These are phyloP conservation scores for Herpetomonas tarakana DNA, from an alignment of 208 protist genomes.

Conservation along the genomic window DNA sequence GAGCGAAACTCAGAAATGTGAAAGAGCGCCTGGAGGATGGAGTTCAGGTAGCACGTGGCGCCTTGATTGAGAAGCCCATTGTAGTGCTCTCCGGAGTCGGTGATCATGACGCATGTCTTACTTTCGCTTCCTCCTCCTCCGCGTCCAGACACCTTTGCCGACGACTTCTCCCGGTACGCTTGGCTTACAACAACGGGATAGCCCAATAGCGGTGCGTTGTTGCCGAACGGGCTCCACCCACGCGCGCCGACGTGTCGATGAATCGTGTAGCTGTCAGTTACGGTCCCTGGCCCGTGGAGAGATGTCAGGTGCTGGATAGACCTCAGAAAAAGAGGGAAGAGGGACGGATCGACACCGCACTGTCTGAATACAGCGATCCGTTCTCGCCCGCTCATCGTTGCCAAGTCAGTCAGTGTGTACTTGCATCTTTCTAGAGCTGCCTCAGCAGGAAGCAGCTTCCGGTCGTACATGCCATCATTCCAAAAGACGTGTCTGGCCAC, in stretches of 20 bases:
- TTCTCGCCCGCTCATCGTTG: conserved; percentile 73
- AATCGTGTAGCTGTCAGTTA: conserved; percentile 61
- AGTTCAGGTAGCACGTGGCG: conserved; percentile 92
- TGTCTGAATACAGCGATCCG: conserved; percentile 60
- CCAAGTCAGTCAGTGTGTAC: conserved; percentile 54
- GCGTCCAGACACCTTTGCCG: conserved; percentile 2
- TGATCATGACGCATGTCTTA: conserved; percentile 9
- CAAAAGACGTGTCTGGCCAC: conserved; percentile 80
- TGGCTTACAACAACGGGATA: conserved; percentile 57
- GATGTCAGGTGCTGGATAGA: conserved; percentile 77
- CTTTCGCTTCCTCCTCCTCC: conserved; percentile 12
- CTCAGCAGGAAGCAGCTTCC: conserved; percentile 59
- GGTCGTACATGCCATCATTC: conserved; percentile 64
- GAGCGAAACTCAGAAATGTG: conserved; percentile 84
- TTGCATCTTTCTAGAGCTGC: conserved; percentile 53
- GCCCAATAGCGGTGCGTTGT: conserved; percentile 49
- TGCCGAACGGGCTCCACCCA: conserved; percentile 51
- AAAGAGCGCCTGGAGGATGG: conserved; percentile 88
- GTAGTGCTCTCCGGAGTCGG: conserved; percentile 24
- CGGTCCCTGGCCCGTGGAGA: conserved; percentile 34
- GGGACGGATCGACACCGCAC: conserved; percentile 63
- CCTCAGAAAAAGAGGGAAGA: conserved; percentile 77
- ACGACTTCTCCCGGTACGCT: conserved; percentile 32
- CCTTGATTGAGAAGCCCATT: conserved; percentile 91
- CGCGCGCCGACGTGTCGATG: conserved; percentile 71